phyloP scores from a whole-genome alignment of 345 rosid genomes.

The Gossypium turneri region DNA sequence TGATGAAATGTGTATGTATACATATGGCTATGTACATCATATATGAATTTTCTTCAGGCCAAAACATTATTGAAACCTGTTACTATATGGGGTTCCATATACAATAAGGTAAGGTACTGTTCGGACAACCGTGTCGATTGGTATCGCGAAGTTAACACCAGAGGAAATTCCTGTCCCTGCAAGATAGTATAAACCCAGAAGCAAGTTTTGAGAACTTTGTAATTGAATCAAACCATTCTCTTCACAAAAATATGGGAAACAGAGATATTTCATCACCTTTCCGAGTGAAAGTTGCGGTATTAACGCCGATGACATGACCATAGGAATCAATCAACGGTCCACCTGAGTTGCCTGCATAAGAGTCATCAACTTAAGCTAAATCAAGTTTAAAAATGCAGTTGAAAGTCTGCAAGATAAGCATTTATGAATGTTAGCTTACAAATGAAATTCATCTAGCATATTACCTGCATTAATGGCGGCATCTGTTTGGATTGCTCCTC shows the following conservation, averaged over 20 bases:
- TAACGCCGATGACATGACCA: slow-evolving; percentile 85
- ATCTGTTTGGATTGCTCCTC: slow-evolving; percentile 87
- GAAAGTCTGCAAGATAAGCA: neutral
- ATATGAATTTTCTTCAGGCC: neutral
- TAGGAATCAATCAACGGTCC: slow-evolving; percentile 73
- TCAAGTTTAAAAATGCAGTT: neutral
- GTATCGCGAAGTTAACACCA: slow-evolving; percentile 78
- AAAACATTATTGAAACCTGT: slow-evolving; percentile 40
- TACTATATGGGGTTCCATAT: slow-evolving; percentile 73
- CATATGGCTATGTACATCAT: neutral
- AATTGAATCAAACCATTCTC: neutral
- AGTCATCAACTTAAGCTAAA: neutral
- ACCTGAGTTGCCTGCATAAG: slow-evolving; percentile 61
- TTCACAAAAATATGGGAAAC: neutral
- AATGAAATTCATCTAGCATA: neutral
- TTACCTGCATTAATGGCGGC: slow-evolving; percentile 79
- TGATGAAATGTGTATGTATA: neutral
- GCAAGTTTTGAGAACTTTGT: neutral
- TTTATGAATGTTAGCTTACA: neutral
- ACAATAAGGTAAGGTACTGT: slow-evolving; percentile 76
- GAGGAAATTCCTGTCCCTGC: slow-evolving; percentile 83
- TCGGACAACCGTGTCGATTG: slow-evolving; percentile 61
- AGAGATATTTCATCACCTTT: slow-evolving; percentile 41
- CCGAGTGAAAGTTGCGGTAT: slow-evolving; percentile 83
- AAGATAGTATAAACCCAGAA: slow-evolving; percentile 6